Evolutionary conservation across 2,329 filamentous ascomycete species (phyloP), one percentile per base, ranked within the genome.

Genomic region (Fusarium longipes): DNA sequence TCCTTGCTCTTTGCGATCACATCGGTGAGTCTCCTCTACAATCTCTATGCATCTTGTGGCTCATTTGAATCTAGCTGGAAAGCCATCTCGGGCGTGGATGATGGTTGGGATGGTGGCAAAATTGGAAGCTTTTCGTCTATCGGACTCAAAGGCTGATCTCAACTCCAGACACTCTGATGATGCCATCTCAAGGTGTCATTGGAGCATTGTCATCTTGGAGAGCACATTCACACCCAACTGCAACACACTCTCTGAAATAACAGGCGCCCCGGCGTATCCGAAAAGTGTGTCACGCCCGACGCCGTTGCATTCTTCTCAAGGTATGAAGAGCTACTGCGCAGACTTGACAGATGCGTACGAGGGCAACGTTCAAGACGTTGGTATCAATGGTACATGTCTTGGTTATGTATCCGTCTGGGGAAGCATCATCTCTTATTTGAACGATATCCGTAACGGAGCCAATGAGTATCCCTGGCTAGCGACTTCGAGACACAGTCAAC

Each of bases 301-400:
- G 0, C 57, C 68, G 0, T 4, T 71, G 1, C 54, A 63, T 3
- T 40, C 52, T 1, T 57, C 44, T 1, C 52, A 59, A 0, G 45
- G 55, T 0, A 57, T 60, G 48, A 73, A 70, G 29, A 73, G 68
- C 1, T 68, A 71, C 15, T 70, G 61, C 4, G 60, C 70, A 0
- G 70, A 68, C 6, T 38, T 73, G 5, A 70, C 70, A 7, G 62
- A 73, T 6, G 70, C 57, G 1, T 67, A 73, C 5, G 70, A 73
- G 22, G 49, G 51, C 1, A 56, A 57, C 0, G 40, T 60, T 0
- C 56, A 70, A 20, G 61, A 70, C 12, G 63, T 44, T 0, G 70
- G 68, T 0, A 63, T 71, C 0, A 61, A 63, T 0, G 58, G 63
- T 3, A 68, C 63, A 0, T 63, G 56, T 5, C n/a, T 71, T 0